Conservation (phyloP, 2,329 filamentous ascomycete genomes). For the Penicillium griseofulvum region DNA sequence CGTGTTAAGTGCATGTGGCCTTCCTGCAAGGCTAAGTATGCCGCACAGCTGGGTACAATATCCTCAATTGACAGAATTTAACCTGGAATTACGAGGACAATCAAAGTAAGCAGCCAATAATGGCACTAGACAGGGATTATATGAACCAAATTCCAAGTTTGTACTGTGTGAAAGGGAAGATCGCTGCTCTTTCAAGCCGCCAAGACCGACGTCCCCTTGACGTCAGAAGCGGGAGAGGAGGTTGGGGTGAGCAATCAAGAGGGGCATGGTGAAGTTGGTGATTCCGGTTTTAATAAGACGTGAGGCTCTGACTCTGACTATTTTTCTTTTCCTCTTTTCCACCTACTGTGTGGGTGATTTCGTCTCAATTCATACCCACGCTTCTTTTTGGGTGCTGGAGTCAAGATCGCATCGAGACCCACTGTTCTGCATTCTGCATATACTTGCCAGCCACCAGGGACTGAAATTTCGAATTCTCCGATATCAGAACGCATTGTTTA, state of each 20-base stretch:
- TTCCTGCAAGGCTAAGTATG: neutral
- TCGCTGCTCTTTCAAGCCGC: slow-evolving; percentile 15
- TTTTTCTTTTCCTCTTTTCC: neutral
- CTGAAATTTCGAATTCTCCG: neutral
- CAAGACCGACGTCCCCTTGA: slow-evolving; percentile 17
- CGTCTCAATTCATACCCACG: neutral
- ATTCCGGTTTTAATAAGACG: neutral
- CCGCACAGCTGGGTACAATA: neutral
- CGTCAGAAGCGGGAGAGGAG: slow-evolving; percentile 20
- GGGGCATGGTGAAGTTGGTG: neutral
- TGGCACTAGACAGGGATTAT: neutral
- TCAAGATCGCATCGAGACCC: slow-evolving; percentile 1
- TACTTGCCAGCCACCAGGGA: neutral
- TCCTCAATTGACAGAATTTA: neutral
- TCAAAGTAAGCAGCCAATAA: neutral
- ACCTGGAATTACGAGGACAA: neutral
- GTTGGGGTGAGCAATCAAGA: slow-evolving; percentile 9
- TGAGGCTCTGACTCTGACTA: neutral
- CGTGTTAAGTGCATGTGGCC: neutral
- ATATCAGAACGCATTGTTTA: neutral
- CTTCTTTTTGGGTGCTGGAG: neutral
- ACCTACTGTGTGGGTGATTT: neutral
- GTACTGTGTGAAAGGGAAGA: slow-evolving; percentile 2
- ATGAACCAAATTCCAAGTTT: slow-evolving; percentile 9
- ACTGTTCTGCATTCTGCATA: slow-evolving; percentile 7